Percentiles rank a stretch among this genome's conserved stretches.
Conservation (phyloP, 805 yeast genomes). For the Scheffersomyces amazonensis region DNA sequence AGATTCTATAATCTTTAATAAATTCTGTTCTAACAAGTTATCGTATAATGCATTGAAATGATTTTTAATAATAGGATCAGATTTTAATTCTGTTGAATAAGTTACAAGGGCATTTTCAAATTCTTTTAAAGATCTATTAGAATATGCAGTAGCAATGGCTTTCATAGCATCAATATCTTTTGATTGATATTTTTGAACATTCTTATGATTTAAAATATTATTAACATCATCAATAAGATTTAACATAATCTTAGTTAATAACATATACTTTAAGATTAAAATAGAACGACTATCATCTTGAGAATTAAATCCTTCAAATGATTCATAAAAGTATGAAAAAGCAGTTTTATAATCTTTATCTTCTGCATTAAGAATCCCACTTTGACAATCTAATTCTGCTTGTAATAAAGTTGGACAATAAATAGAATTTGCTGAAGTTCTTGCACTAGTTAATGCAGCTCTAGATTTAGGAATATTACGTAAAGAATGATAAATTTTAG, state of each 20-base stretch:
- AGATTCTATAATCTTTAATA: conserved; percentile 93
- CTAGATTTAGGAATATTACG: conserved; percentile 88
- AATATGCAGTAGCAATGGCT: conserved; percentile 85
- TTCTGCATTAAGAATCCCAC: conserved; percentile 94
- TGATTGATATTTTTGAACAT: conserved; percentile 65
- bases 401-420: conserved; percentile 92
- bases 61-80: conserved; percentile 84
- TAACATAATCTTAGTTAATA: conserved; percentile 89
- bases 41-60: conserved; percentile 94
- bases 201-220: conserved; percentile 70
- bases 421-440: conserved; percentile 96
- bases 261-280: conserved; percentile 85
- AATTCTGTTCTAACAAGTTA: conserved; percentile 86
- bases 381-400: conserved; percentile 92
- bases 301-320: conserved; percentile 85
- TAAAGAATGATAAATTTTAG: conserved; percentile 85
- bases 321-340: conserved; percentile 89
- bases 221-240: conserved; percentile 84
- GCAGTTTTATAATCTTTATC: conserved; percentile 97
- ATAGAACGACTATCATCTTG: conserved; percentile 61
- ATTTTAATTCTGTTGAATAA: conserved; percentile 71
- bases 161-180: conserved; percentile 94
- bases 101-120: conserved; percentile 79
- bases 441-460: conserved; percentile 90
- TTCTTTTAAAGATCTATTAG: conserved; percentile 85